phyloP scores from a whole-genome alignment of 768 basidiomycete genomes.

The Suillus weaverae region DNA sequence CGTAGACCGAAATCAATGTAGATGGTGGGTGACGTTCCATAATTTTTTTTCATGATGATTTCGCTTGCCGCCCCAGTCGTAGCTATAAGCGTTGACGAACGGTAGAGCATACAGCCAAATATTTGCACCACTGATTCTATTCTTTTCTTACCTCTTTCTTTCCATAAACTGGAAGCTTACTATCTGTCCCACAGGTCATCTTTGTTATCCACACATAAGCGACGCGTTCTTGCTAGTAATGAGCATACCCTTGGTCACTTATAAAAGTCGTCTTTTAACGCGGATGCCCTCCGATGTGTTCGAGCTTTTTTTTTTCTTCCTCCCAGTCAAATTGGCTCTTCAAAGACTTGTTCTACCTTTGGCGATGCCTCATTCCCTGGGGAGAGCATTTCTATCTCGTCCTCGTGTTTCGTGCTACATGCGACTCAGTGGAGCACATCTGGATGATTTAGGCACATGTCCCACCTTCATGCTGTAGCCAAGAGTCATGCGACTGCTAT shows the following conservation, averaged over 20 bases:
- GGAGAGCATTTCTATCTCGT: slow-evolving; percentile 23
- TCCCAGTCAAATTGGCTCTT: slow-evolving; percentile 33
- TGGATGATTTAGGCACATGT: background rate
- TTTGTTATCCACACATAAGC: background rate
- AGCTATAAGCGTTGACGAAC: slow-evolving; percentile 61
- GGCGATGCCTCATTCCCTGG: slow-evolving; percentile 36
- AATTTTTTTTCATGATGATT: slow-evolving; percentile 50
- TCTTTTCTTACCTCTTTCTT: slow-evolving; percentile 8
- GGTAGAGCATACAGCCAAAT: slow-evolving; percentile 69
- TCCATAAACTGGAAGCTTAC: background rate
- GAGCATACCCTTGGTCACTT: background rate
- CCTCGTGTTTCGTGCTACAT: background rate
- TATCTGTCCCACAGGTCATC: background rate
- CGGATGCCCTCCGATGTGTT: background rate
- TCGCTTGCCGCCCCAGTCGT: slow-evolving; percentile 78
- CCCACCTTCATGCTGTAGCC: background rate
- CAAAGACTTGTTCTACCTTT: slow-evolving; percentile 16
- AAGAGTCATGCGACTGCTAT: background rate
- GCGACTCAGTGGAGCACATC: background rate
- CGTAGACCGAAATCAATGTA: background rate
- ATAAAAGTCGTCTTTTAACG: background rate
- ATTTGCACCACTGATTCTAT: slow-evolving; percentile 59
- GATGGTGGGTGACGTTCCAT: slow-evolving; percentile 31
- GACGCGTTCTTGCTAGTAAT: background rate
- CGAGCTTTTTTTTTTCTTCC: background rate